Conservation (phyloP, 1,139 yeast genomes). For the Debaryomyces sp. region DNA sequence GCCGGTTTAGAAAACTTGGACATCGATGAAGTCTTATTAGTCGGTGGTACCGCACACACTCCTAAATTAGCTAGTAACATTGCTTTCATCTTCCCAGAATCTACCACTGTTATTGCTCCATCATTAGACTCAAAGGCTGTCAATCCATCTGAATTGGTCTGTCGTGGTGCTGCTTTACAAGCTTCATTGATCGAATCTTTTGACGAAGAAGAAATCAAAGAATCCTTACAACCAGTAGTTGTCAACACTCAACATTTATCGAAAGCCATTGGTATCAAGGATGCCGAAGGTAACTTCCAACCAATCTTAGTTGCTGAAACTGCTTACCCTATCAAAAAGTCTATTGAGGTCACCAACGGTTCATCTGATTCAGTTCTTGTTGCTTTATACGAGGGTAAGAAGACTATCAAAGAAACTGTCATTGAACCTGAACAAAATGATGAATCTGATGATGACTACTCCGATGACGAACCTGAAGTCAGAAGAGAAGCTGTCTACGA, state of each 20-base stretch:
- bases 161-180: conserved; percentile 97
- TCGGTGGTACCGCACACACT: conserved; percentile 91
- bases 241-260: conserved; percentile 86
- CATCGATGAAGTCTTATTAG: conserved; percentile 87
- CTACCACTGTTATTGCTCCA: conserved; percentile 79
- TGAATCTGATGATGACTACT: conserved; percentile 32
- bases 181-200: conserved; percentile 84
- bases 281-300: conserved; percentile 70
- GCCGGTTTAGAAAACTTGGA: conserved; percentile 86
- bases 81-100: conserved; percentile 75
- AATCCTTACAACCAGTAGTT: conserved; percentile 83
- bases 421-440: conserved; percentile 59
- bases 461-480: conserved; percentile 70
- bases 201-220: conserved; percentile 84
- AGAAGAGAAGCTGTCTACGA: conserved; percentile 71
- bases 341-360: conserved; percentile 66
- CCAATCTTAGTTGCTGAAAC: conserved; percentile 83
- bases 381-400: conserved; percentile 83
- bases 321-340: conserved; percentile 87
- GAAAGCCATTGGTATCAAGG: conserved; percentile 84
- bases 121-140: conserved; percentile 73
- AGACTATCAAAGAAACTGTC: conserved; percentile 76
- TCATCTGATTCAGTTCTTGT: conserved; percentile 62
- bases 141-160: conserved; percentile 86
- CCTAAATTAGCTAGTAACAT: conserved; percentile 87